Evolutionary conservation across 2,329 filamentous ascomycete genomes (phyloP), one percentile per base, ranked within the genome.

Genomic region (Fusarium sp.): DNA sequence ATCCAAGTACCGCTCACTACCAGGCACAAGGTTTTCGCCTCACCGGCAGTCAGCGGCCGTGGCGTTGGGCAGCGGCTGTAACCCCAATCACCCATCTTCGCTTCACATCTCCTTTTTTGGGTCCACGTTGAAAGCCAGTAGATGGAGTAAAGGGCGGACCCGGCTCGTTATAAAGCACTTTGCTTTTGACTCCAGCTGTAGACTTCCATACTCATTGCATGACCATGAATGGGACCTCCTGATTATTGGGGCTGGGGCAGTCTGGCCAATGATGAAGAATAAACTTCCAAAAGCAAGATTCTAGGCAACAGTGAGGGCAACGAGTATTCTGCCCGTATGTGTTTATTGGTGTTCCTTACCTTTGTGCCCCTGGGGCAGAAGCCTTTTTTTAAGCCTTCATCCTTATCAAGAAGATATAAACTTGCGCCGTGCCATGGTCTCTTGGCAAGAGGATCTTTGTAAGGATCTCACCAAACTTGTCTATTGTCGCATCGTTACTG

Each of bases 11-110:
- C 12, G 3, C 28, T 22, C 8, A 12, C 2, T 34, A 8, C 3
- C 3, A 10, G 5, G 6, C 0, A 11, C 1, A 20, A 22, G 3
- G 0, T 1, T 6, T 3, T 4, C 18, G 12, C 38, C n/a, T 5
- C 1, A 4, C 20, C n/a, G n/a, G 18, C 5, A 45, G n/a, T 26
- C n/a, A 26, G 7, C 13, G 17, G n/a, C 10, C 22, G 7, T 26
- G 13, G 28, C 28, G 9, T 20, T 56, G 6, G 15, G 38, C 20
- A 24, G 17, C 26, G 26, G n/a, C 18, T 7, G 28, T 22, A 18
- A 28, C 5, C 10, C 24, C 24, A 39, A 28, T 28, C 10, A n/a
- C 24, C 14, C 20, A 39, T 28, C 51, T 1, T 54, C 20, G 11
- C 34, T n/a, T 28, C 5, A 22, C 2, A 22, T 11, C 24, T 28